Evolutionary conservation across 495 filamentous ascomycete species (phyloP).

Genomic region (Xylaria bambusicola): DNA sequence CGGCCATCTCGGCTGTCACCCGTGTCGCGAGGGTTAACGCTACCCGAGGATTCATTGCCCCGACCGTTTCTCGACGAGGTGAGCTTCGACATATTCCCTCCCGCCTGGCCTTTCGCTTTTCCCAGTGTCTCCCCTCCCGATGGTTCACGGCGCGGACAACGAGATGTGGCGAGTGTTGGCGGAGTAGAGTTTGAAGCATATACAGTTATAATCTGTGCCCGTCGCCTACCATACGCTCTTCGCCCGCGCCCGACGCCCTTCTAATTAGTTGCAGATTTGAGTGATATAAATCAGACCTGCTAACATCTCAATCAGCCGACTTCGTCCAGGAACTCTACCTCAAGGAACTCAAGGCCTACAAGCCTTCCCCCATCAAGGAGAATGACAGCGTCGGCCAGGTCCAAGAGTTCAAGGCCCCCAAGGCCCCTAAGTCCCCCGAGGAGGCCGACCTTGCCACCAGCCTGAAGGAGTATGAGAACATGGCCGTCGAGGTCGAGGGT

Average conservation of each 20-base stretch:
- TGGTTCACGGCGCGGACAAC: not conserved
- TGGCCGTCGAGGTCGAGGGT: slow-evolving; percentile 93
- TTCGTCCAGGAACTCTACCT: slow-evolving; percentile 97
- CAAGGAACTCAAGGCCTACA: slow-evolving; percentile 89
- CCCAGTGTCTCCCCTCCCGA: not conserved
- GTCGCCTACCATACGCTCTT: too few species aligned
- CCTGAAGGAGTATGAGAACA: slow-evolving; percentile 87
- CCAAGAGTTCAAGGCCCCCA: slow-evolving; percentile 78
- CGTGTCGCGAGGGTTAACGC: slow-evolving; percentile 74
- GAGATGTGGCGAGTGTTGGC: too few species aligned
- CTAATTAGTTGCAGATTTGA: too few species aligned
- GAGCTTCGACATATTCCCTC: slow-evolving; percentile 38
- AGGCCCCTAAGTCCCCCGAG: slow-evolving; percentile 82
- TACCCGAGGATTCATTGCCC: slow-evolving; percentile 77
- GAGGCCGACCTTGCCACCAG: slow-evolving; percentile 88
- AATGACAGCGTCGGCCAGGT: slow-evolving; percentile 87
- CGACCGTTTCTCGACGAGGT: slow-evolving; percentile 76
- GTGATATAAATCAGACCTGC: too few species aligned
- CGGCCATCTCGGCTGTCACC: slow-evolving; percentile 63
- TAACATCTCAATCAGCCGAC: slow-evolving; percentile 63
- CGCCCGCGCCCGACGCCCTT: too few species aligned
- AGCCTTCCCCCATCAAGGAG: slow-evolving; percentile 78
- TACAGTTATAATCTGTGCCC: too few species aligned
- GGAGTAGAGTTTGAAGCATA: too few species aligned
- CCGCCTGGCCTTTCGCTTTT: not conserved